Base-by-base conservation (phyloP, 2,329 filamentous ascomycete species). In the Pochonia chlamydosporia region DNA sequence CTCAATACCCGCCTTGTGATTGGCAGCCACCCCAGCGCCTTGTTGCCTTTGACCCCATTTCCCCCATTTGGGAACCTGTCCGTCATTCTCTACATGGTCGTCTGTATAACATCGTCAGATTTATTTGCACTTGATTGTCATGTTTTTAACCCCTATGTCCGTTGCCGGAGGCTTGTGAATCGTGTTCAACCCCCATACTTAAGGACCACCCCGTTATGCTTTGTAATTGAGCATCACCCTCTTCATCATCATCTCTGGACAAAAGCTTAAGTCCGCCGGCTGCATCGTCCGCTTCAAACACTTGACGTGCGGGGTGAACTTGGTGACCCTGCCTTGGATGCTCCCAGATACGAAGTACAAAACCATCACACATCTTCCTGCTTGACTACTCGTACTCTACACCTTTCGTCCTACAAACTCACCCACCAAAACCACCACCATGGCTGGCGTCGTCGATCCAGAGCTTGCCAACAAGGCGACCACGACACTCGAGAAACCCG, bases 401-500 rank as follows among this genome's bases (percentile, higher is more conserved):
- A 28, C 26, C 7, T 7, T 7, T 28, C 7, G 26, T 28, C 7
- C 13, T 28, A 28, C 14, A 20, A 16, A n/a, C 33, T 16, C 14
- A 18, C 10, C 33, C n/a, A 20, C 35, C 21, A 37, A 33, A n/a
- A 39, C 3, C 1, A n/a, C 14, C 51, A 47, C 48, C 49, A 52
- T 61, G 58, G 51, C 53, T 44, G 46, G 49, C 45, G 46, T 57
- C 42, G 49, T 43, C 39, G 50, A 53, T 39, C 54, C 55, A 49
- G 60, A 52, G 43, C 52, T 65, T 49, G 50, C 58, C 48, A 44
- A 46, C 46, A 40, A 41, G 54, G 21, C 49, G 47, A 33, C 44
- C 46, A 40, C 49, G 35, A 60, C 68, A 5, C 68, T 67, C 18
- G 67, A 68, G 9, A 70, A 66, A 40, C 72, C 72, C 8, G 60